Conservation (phyloP, 306 rosid species). For the Gastrolobium bilobum region DNA sequence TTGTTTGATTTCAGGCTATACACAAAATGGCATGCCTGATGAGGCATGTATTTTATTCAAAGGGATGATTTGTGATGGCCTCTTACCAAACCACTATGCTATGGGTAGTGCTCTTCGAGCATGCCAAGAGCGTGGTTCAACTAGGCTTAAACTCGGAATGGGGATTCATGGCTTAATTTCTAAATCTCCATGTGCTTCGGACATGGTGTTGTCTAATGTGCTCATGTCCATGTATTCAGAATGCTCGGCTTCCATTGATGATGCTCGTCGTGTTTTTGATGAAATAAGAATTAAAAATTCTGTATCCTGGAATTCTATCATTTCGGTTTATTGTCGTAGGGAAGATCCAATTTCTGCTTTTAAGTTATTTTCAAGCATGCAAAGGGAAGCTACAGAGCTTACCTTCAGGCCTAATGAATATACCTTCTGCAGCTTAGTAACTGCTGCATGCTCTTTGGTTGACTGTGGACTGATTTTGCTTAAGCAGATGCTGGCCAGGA, state of each 20-base stretch:
- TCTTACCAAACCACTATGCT: constrained; percentile 72
- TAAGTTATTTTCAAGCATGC: constrained; percentile 72
- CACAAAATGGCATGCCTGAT: constrained; percentile 64
- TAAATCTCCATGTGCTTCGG: constrained; percentile 61
- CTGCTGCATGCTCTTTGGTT: constrained; percentile 64
- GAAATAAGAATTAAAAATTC: constrained; percentile 62
- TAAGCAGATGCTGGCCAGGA: constrained; percentile 70
- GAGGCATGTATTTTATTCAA: constrained; percentile 75
- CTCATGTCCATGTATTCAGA: constrained; percentile 84
- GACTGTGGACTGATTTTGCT: constrained; percentile 66
- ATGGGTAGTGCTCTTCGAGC: constrained; percentile 84
- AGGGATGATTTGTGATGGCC: constrained; percentile 60
- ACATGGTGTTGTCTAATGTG: constrained; percentile 72
- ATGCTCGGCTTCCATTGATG: constrained; percentile 61
- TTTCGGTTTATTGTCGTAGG: constrained; percentile 78
- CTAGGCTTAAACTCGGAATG: constrained; percentile 67
- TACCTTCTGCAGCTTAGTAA: constrained; percentile 82
- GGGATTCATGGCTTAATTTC: constrained; percentile 74
- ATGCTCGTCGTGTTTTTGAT: constrained; percentile 71
- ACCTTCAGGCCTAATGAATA: constrained; percentile 74
- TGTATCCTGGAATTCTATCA: constrained; percentile 84
- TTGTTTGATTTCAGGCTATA: constrained; percentile 78
- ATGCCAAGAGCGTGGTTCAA: constrained; percentile 67
- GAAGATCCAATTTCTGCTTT: constrained; percentile 75
- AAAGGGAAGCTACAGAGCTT: constrained; percentile 51